Evolutionary conservation across 163 green algal species (phyloP).

Genomic region (Chloromonas sp.): DNA sequence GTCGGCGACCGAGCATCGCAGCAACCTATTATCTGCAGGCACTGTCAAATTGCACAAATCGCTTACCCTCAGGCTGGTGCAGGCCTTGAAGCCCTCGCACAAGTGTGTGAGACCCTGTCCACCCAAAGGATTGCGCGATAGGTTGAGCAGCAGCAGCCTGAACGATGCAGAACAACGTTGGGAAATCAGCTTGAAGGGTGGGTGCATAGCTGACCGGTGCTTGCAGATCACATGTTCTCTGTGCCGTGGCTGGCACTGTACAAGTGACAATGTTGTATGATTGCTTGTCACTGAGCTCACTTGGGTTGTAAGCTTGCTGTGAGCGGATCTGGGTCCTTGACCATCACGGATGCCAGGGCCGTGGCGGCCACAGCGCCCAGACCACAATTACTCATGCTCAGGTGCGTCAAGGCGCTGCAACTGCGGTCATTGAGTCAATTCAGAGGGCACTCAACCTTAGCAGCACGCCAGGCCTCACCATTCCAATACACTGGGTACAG

Average conservation of each 20-base stretch:
- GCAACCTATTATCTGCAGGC: too few relatives aligned
- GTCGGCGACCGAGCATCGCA: too few relatives aligned
- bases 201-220: too few relatives aligned
- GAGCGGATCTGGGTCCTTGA: conserved; percentile 3
- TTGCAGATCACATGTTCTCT: too few relatives aligned
- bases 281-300: conserved; percentile 4
- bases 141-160: conserved; percentile 21
- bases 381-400: conserved; percentile 30
- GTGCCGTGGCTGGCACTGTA: too few relatives aligned
- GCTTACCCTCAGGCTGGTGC: conserved; percentile 6
- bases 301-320: conserved; percentile 16
- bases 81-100: not conserved
- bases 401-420: conserved; percentile 17
- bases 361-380: conserved; percentile 19
- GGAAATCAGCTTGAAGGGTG: too few relatives aligned
- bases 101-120: conserved; percentile 11
- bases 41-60: too few relatives aligned
- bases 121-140: conserved; percentile 21
- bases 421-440: conserved; percentile 1
- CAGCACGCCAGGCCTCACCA: too few relatives aligned
- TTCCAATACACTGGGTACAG: too few relatives aligned
- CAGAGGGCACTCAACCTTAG: not conserved
- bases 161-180: too few relatives aligned
- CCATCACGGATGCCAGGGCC: conserved; percentile 7
- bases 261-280: not conserved